Evolutionary conservation across 2,329 filamentous ascomycete genomes (phyloP).

Genomic region (Paecilomyces formosus): DNA sequence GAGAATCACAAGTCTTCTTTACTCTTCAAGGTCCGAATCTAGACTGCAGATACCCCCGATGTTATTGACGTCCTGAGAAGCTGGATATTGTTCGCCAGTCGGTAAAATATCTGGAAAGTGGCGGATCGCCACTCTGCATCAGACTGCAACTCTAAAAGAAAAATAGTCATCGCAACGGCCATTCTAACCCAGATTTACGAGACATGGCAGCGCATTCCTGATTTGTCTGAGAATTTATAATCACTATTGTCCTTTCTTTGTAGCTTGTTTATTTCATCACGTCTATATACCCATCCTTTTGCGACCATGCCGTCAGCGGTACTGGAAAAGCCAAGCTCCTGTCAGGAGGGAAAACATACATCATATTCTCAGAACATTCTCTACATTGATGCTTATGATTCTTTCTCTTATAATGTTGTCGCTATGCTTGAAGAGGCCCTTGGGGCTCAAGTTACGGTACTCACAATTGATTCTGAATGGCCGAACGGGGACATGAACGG

Average conservation of each 20-base stretch:
- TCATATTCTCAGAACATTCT: constrained; percentile 47
- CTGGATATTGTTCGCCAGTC: neutral
- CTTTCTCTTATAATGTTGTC: constrained; percentile 92
- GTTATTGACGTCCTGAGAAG: neutral
- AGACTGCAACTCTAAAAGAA: neutral
- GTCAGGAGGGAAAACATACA: neutral
- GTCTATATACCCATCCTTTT: neutral
- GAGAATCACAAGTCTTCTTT: neutral
- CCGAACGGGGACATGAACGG: constrained; percentile 37
- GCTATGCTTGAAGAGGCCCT: constrained; percentile 67
- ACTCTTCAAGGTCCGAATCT: neutral
- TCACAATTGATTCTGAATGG: constrained; percentile 59
- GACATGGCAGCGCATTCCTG: neutral
- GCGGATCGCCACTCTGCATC: neutral
- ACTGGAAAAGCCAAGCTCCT: neutral
- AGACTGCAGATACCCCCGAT: neutral
- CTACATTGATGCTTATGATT: constrained; percentile 94
- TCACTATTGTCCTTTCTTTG: neutral
- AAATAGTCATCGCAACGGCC: neutral
- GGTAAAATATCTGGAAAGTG: neutral
- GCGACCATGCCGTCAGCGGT: neutral
- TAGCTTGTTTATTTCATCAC: neutral
- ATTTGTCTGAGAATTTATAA: neutral
- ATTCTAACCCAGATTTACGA: neutral
- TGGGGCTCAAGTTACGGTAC: constrained; percentile 58